Percentiles rank a stretch among this genome's conserved stretches.
Conservation (phyloP, 148 eudicot genomes). For the Suaeda aralocaspica region DNA sequence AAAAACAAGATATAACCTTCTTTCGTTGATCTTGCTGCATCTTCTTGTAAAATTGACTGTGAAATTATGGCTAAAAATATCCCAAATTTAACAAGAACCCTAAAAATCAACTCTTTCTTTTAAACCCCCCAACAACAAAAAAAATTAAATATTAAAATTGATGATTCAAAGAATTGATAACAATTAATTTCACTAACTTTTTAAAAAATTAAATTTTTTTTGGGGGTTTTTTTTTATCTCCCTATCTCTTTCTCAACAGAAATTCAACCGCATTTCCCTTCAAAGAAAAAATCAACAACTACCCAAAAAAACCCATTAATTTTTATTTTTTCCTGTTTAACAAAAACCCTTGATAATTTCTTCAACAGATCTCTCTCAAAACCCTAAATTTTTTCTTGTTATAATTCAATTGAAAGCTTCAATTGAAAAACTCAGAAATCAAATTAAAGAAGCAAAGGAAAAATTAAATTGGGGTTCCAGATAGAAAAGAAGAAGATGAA, state of each 20-base stretch:
- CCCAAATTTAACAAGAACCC: conserved; percentile 16
- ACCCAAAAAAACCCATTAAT: not conserved
- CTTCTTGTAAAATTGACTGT: conserved; percentile 6
- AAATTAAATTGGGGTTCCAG: conserved; percentile 8
- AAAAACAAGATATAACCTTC: conserved; percentile 40
- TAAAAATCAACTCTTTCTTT: not conserved
- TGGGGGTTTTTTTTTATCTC: not conserved
- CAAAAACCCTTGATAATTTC: not conserved
- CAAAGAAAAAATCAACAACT: conserved; percentile 10
- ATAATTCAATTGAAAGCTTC: not conserved
- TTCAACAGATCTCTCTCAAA: not conserved
- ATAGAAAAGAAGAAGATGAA: not conserved
- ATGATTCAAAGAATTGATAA: not conserved
- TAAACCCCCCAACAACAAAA: not conserved
- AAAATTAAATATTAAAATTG: not conserved
- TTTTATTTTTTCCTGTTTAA: no score
- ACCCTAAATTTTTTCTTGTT: not conserved
- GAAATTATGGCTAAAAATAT: no score
- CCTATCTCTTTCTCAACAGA: not conserved
- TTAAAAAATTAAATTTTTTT: not conserved
- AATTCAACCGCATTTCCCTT: conserved; percentile 47
- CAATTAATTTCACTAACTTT: not conserved
- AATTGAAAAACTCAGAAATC: not conserved
- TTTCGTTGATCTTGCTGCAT: conserved; percentile 73
- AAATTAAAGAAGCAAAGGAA: not conserved